Base-by-base conservation (phyloP, 2,329 filamentous ascomycete genomes). In the Penicillium sp. region DNA sequence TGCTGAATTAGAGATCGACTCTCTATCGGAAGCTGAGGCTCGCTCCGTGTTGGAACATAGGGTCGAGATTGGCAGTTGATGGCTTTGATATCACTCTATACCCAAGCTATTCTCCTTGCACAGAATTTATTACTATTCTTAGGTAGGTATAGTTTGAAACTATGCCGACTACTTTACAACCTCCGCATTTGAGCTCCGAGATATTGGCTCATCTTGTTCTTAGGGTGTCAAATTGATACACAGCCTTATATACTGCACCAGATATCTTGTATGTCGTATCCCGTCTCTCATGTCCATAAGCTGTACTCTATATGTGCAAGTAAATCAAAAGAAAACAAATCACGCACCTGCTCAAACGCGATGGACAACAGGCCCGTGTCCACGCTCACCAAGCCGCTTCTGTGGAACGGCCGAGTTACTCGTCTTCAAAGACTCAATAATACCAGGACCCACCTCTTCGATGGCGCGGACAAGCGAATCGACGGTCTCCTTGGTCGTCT, bases 381-480 rank as follows among this genome's bases (percentile, higher is more conserved):
- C 73, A 49, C 61, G 66, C 61, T 76, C 71, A 13, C 66, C 70
- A 33, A 62, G 69, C 45, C 66, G 68, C 59, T 67, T 71, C 33
- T 55, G 53, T 17, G 61, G 61, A 43, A 61, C 25, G 0, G 50
- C 49, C 17, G 58, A 49, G 31, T 63, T 61, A 42, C 54, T 58
- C 2, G 54, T 53, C 56, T 67, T 74, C 56, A 77, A 58, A 15
- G 53, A 55, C 33, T 71, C 63, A 4, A 75, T 62, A 36, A 77
- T 66, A 12, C 50, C 65, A 15, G 73, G 72, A 0, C 76, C 78
- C 57, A 76, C 70, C 61, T 82, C 79, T 61, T 81, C 81, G 68
- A 89, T 82, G 5, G 83, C 84, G 63, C 77, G 78, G 2, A 89
- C 77, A 59, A 90, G 73, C n/a, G 81, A 82, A 63, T 88, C 85